These are phyloP conservation scores for Colletotrichum sp. DNA, from an alignment of 2,329 filamentous ascomycete genomes.

Conservation along the genomic window DNA sequence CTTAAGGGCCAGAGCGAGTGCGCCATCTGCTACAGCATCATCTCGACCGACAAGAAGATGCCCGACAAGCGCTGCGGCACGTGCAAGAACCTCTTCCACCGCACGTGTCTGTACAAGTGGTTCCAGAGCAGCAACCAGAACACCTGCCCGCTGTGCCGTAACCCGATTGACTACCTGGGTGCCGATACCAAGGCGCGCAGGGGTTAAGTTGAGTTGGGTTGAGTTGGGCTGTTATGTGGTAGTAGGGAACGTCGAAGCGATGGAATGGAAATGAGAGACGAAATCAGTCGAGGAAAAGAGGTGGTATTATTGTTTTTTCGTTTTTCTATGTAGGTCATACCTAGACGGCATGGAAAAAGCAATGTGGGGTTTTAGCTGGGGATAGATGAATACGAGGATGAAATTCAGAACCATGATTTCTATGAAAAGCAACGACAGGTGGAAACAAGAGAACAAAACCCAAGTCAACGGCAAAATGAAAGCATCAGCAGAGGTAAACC, in stretches of 20 bases:
- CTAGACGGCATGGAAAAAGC: not conserved
- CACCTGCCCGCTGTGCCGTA: slow-evolving; percentile 91
- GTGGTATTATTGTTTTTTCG: not conserved
- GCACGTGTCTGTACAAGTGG: slow-evolving; percentile 92
- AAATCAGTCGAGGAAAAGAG: not conserved
- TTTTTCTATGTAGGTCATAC: not conserved
- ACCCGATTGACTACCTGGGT: slow-evolving; percentile 73
- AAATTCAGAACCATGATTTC: not conserved
- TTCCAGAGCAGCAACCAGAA: slow-evolving; percentile 93
- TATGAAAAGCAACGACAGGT: not conserved
- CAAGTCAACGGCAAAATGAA: not conserved
- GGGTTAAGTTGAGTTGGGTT: not conserved
- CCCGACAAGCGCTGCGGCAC: slow-evolving; percentile 91
- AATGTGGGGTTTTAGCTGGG: not conserved
- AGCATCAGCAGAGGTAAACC: not conserved
- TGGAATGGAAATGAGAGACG: not conserved
- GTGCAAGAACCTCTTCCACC: slow-evolving; percentile 94
- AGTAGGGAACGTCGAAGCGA: not conserved
- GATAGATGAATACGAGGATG: not conserved
- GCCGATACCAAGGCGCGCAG: slow-evolving; percentile 36
- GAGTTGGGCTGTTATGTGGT: not conserved
- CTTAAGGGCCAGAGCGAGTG: slow-evolving; percentile 95
- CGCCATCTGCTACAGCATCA: slow-evolving; percentile 95
- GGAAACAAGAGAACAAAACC: not conserved
- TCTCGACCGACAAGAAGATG: slow-evolving; percentile 85